Evolutionary conservation across 2,329 filamentous ascomycete species (phyloP).

Genomic region (Monosporascus sp.): DNA sequence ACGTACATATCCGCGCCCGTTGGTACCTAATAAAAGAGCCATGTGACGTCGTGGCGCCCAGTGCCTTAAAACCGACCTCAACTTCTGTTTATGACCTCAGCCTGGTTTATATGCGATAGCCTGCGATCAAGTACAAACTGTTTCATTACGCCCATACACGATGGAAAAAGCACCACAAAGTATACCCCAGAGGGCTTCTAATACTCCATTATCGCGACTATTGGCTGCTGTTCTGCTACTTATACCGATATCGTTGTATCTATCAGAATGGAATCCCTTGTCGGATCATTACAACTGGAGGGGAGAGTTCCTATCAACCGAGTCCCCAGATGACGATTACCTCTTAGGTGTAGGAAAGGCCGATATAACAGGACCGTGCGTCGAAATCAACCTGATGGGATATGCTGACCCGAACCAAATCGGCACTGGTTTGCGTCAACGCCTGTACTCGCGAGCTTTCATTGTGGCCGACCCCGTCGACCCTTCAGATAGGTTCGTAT

Average conservation of each 20-base stretch:
- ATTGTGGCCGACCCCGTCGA: constrained; percentile 67
- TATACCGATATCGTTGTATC: neutral
- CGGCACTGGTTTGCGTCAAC: constrained; percentile 78
- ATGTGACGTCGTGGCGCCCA: neutral
- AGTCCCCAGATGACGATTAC: constrained; percentile 32
- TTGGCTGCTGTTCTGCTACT: neutral
- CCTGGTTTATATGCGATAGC: neutral
- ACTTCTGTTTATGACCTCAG: neutral
- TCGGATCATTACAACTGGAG: neutral
- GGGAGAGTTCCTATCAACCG: neutral
- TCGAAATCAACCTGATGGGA: constrained; percentile 86
- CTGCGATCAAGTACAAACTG: neutral
- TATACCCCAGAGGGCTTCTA: neutral
- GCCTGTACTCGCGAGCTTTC: constrained; percentile 84
- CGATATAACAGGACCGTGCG: constrained; percentile 64
- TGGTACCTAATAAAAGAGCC: neutral
- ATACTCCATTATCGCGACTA: neutral
- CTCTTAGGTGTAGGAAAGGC: constrained; percentile 52
- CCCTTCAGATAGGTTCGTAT: constrained; percentile 70
- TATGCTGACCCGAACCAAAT: constrained; percentile 83
- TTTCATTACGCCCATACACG: neutral
- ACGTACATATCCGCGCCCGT: neutral
- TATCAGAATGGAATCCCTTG: neutral
- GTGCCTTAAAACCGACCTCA: neutral
- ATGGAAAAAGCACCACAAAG: neutral